These are phyloP conservation scores for Spirogloea muscicola DNA, from an alignment of 139 green algal species.

Conservation along the genomic window DNA sequence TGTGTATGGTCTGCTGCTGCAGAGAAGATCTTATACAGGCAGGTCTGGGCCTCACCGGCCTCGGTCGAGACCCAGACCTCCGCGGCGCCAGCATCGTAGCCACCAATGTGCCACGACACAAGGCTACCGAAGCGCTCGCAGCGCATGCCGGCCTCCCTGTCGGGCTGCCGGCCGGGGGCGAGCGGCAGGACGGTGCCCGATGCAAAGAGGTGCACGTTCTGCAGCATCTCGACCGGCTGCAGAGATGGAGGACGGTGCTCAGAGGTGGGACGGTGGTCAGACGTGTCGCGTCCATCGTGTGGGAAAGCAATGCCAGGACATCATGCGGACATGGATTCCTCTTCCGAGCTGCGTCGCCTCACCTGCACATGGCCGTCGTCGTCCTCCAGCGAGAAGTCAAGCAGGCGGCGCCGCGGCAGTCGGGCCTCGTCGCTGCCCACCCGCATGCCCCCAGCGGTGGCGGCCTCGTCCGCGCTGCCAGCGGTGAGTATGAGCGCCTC, in stretches of 20 bases:
- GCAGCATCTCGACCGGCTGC: not conserved
- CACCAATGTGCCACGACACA: constrained; percentile 23
- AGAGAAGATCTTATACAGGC: not conserved
- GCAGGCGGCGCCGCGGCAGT: constrained; percentile 9
- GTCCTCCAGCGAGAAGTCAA: constrained; percentile 4
- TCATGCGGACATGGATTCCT: no score
- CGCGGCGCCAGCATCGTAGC: constrained; percentile 20
- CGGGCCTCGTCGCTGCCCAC: no score
- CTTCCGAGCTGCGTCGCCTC: no score
- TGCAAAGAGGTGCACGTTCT: not conserved
- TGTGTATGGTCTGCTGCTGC: not conserved
- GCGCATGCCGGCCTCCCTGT: constrained; percentile 8
- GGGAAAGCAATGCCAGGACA: not conserved
- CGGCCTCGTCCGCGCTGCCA: no score
- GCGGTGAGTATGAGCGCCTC: no score
- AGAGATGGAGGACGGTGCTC: not conserved
- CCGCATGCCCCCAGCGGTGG: no score
- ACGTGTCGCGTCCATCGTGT: not conserved
- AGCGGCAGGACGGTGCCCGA: not conserved
- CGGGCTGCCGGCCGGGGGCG: not conserved
- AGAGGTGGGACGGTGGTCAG: not conserved
- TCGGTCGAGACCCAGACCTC: constrained; percentile 31
- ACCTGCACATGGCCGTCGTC: not conserved
- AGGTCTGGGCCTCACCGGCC: not conserved
- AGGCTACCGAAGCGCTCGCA: constrained; percentile 32